phyloP scores from a whole-genome alignment of 345 rosid species.

The Melaleuca quinquenervia region DNA sequence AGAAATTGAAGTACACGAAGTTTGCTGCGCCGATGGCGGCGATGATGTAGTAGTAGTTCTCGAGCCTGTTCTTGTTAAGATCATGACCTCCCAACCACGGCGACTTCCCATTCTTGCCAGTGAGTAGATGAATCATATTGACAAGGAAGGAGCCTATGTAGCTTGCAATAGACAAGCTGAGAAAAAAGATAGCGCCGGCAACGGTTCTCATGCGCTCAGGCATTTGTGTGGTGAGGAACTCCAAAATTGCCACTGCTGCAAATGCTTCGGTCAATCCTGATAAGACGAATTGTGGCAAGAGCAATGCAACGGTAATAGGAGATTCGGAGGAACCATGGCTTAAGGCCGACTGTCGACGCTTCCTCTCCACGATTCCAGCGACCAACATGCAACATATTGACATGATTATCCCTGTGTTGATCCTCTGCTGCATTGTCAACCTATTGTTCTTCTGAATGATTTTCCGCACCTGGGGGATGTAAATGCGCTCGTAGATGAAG shows the following conservation, averaged over 20 bases:
- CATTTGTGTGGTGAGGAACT: constrained; percentile 49
- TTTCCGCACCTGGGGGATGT: constrained; percentile 18
- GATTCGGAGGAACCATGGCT: constrained; percentile 27
- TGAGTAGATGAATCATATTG: constrained; percentile 17
- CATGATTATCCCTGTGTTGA: constrained; percentile 44
- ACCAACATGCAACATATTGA: constrained; percentile 42
- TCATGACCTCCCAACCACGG: constrained; percentile 67
- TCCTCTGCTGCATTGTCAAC: constrained; percentile 36
- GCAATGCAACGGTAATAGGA: constrained; percentile 20
- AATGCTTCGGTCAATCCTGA: constrained; percentile 68
- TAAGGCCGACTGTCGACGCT: constrained; percentile 30
- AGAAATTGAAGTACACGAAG: constrained; percentile 42
- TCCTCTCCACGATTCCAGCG: constrained; percentile 37
- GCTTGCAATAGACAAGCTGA: constrained; percentile 45
- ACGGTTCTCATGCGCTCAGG: constrained; percentile 73
- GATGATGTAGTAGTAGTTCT: constrained; percentile 35
- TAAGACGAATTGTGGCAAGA: constrained; percentile 53
- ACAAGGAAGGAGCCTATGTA: constrained; percentile 36
- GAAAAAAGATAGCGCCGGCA: constrained; percentile 60
- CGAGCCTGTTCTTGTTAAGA: constrained; percentile 38
- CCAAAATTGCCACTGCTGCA: constrained; percentile 59
- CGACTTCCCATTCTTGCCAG: constrained; percentile 4
- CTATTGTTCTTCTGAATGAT: constrained; percentile 16
- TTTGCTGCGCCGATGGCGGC: constrained; percentile 31
- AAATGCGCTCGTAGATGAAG: constrained; percentile 36